Percentiles rank a stretch among this genome's conserved stretches.
These are phyloP conservation scores for Pleurozium schreberi DNA, from an alignment of 225 moss, liverwort and hornwort species.

Conservation along the genomic window DNA sequence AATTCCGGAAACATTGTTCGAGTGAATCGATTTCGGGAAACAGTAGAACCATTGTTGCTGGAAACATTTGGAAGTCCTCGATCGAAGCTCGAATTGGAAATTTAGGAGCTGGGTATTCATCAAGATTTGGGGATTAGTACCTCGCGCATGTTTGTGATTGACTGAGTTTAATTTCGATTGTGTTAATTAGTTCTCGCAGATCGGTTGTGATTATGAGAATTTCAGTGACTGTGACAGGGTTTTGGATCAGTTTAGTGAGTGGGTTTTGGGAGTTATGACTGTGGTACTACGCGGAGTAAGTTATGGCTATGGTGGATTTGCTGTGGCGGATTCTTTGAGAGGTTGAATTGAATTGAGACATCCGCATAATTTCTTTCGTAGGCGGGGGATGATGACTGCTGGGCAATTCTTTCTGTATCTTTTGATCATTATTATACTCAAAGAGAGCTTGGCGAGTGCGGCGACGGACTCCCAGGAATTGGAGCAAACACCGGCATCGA, in stretches of 20 bases:
- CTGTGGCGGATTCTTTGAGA: background rate
- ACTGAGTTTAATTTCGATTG: background rate
- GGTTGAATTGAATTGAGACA: background rate
- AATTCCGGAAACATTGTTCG: too few species aligned
- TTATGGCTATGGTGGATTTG: background rate
- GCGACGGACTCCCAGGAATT: background rate
- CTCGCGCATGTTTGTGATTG: too few species aligned
- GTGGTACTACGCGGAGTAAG: background rate
- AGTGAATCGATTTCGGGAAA: background rate
- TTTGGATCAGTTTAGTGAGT: background rate
- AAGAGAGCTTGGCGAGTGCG: slow-evolving; percentile 31
- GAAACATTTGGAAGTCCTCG: background rate
- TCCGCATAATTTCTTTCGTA: background rate
- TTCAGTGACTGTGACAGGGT: background rate
- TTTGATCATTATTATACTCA: slow-evolving; percentile 21
- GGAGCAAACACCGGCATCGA: background rate
- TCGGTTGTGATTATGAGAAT: too few species aligned
- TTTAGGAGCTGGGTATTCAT: background rate
- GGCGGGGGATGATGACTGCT: slow-evolving; percentile 11
- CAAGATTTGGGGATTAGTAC: accelerated
- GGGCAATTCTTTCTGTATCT: slow-evolving; percentile 33
- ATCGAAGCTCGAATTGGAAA: background rate
- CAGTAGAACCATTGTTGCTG: background rate
- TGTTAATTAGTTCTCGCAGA: background rate
- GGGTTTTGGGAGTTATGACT: background rate